Conservation (phyloP, 1,139 yeast species). For the Taphrina communis region DNA sequence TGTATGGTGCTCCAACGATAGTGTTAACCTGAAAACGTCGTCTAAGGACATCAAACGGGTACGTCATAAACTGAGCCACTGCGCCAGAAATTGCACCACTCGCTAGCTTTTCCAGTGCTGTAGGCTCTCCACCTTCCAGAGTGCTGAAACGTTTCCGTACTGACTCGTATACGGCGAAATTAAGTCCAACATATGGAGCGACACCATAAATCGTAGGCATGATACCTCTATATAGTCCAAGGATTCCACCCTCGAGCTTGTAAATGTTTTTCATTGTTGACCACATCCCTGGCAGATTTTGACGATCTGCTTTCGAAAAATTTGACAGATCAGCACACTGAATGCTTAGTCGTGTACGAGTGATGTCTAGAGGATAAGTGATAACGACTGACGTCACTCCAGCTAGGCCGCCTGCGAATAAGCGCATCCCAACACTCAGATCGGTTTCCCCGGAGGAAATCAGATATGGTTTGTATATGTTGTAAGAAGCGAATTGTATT, state of each 20-base stretch:
- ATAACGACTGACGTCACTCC: conserved; percentile 81
- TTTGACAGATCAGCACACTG: conserved; percentile 73
- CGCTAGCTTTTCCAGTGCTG: conserved; percentile 63
- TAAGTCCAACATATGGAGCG: conserved; percentile 93
- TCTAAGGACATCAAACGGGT: conserved; percentile 87
- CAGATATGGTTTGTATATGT: conserved; percentile 63
- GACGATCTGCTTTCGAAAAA: conserved; percentile 43
- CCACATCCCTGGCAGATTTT: conserved; percentile 66
- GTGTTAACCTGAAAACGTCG: conserved; percentile 89
- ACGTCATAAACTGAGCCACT: conserved; percentile 76
- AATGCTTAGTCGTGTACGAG: conserved; percentile 84
- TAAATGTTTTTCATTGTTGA: conserved; percentile 66
- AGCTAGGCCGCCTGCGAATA: conserved; percentile 78
- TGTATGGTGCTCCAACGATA: conserved; percentile 71
- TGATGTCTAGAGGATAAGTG: conserved; percentile 90
- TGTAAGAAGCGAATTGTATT: conserved; percentile 88
- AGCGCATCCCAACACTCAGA: conserved; percentile 62
- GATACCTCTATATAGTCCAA: conserved; percentile 81
- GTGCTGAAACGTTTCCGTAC: conserved; percentile 63
- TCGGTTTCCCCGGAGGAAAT: conserved; percentile 50
- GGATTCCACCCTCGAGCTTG: conserved; percentile 76
- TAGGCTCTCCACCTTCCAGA: conserved; percentile 50
- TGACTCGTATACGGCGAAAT: conserved; percentile 86
- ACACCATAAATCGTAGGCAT: conserved; percentile 91
- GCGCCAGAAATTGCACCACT: conserved; percentile 93